Base-by-base conservation (phyloP, 345 rosid species). In the Eucalyptus pauciflora region DNA sequence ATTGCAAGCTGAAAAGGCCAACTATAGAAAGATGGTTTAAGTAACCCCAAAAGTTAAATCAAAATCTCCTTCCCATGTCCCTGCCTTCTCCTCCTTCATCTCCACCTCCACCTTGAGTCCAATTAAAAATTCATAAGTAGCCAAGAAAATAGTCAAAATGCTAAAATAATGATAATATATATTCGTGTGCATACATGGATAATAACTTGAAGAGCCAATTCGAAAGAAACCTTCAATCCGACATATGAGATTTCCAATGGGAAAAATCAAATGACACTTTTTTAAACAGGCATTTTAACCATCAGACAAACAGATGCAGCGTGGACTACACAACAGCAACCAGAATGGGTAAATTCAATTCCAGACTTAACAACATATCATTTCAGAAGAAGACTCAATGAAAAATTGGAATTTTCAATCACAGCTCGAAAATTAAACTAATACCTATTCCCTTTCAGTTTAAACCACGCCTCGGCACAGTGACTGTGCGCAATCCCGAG, bases 391-490 rank as follows among this genome's bases (percentile, higher is more conserved):
- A 11, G 48, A 76, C 29, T 76, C 48, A 17, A 41, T 76, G 15
- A 76, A 45, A 87, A 87, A 67, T 6, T n/a, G 29, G 2, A 41
- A 67, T 31, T 7, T 60, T 62, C 81, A 87, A 46, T 18, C 5
- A 17, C 81, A 24, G 41, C 41, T 76, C 20, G 83, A 45, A 25
- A 56, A 79, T 58, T 22, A 54, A 89, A 64, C 43, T 43, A 43
- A 89, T 93, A 97, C 99, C 98, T 96, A 94, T 95, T 97, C 91
- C 98, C 98, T 95, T 92, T 96, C 31, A 95, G 93, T 93, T 94
- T 97, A 92, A 97, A 97, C 99, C 99, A 97, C 48, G 96, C 95
- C 93, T 97, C 98, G 1, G 98, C 99, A 87, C 99, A 97, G 86
- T 94, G 93, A 41, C 89, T 88, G 93, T 97, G 99, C 18, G 97